These are phyloP conservation scores for Beauveria rudraprayagi DNA, from an alignment of 2,329 filamentous ascomycete species.

Conservation along the genomic window DNA sequence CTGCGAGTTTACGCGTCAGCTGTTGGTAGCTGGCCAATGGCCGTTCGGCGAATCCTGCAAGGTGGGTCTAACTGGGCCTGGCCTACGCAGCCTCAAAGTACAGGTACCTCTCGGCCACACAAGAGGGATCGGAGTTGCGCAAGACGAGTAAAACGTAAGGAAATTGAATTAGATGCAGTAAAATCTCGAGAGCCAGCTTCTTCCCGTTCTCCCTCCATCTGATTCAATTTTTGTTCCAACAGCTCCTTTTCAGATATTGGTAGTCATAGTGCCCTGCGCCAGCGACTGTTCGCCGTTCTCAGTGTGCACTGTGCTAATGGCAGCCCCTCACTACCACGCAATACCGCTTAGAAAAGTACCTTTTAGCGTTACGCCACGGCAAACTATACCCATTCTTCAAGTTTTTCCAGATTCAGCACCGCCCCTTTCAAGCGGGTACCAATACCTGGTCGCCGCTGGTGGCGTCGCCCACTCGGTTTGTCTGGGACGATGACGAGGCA, in stretches of 20 bases:
- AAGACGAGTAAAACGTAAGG: not conserved
- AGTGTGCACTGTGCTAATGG: not conserved
- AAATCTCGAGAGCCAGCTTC: no score
- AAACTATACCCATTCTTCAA: constrained; percentile 11
- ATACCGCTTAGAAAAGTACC: not conserved
- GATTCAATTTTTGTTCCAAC: no score
- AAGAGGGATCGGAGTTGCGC: no score
- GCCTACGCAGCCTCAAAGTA: constrained; percentile 13
- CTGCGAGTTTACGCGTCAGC: constrained; percentile 24
- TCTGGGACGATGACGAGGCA: constrained; percentile 34
- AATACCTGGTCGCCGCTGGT: constrained; percentile 12
- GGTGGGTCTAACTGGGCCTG: constrained; percentile 5
- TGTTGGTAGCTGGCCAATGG: constrained; percentile 21
- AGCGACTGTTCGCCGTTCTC: not conserved
- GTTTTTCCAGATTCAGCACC: constrained; percentile 6
- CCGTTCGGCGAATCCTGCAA: not conserved
- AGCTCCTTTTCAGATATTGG: no score
- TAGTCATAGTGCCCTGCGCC: not conserved
- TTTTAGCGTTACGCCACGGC: not conserved
- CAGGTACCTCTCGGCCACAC: not conserved
- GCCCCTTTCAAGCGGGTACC: constrained; percentile 13
- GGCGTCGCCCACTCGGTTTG: constrained; percentile 14
- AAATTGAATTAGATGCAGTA: not conserved
- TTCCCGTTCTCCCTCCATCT: no score
- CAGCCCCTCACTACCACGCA: not conserved